phyloP scores from a whole-genome alignment of 169 alveolate genomes.

The Besnoitia besnoiti region DNA sequence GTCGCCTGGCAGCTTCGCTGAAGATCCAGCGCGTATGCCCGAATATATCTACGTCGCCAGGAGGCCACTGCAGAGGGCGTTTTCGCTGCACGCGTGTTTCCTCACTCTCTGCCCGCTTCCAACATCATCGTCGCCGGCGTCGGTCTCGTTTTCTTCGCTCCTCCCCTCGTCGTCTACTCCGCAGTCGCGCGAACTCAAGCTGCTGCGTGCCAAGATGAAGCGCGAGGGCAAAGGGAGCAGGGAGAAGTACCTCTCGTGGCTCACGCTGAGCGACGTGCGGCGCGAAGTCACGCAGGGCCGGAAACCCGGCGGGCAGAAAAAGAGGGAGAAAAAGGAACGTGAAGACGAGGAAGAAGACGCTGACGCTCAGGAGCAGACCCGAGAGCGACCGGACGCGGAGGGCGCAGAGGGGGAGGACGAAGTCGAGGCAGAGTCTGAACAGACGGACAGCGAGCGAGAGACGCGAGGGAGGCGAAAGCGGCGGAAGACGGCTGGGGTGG shows the following conservation, averaged over 20 bases:
- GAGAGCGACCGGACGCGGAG: not conserved
- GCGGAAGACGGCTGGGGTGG: not conserved
- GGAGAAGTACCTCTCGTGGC: conserved; percentile 11
- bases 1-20: too few species aligned
- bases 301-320: not conserved
- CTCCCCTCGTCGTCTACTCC: not conserved
- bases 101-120: conserved; percentile 15
- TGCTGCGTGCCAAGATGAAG: conserved; percentile 17
- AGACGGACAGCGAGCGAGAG: not conserved
- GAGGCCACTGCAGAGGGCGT: conserved; percentile 1
- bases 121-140: not conserved
- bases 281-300: not conserved
- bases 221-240: conserved; percentile 10
- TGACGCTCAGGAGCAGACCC: not conserved
- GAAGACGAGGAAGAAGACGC: not conserved
- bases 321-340: not conserved
- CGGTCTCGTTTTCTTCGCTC: not conserved
- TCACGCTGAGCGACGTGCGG: conserved; percentile 13
- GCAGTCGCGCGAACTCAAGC: not conserved
- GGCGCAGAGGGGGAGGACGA: not conserved
- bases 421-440: not conserved
- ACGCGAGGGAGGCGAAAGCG: not conserved
- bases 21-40: too few species aligned
- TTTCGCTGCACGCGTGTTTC: not conserved
- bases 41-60: not conserved